A percentile compares a stretch with the other conserved stretches of the same genome.
phyloP scores from a whole-genome alignment of 2,329 filamentous ascomycete genomes.

The Graphiopsis chlorocephala region DNA sequence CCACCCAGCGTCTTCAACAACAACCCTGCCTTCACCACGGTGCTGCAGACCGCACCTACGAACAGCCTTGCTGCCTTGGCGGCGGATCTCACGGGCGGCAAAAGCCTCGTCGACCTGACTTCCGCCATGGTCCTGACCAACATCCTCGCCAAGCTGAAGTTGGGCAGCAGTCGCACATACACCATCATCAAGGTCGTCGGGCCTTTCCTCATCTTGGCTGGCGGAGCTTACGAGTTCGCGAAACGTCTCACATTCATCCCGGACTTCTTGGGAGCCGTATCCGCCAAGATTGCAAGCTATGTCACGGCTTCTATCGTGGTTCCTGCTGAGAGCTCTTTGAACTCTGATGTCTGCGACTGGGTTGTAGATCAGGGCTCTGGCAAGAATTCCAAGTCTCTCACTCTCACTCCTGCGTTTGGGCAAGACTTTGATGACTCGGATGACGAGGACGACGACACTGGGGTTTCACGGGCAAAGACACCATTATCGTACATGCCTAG shows the following conservation, averaged over 20 bases:
- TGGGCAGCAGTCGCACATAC: neutral
- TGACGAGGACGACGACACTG: neutral
- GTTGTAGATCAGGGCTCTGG: neutral
- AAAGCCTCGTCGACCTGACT: neutral
- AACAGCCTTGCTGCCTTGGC: neutral
- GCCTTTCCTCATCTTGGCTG: neutral
- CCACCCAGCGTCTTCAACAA: neutral
- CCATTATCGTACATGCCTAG: constrained; percentile 28
- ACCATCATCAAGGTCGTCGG: constrained; percentile 1
- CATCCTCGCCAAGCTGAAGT: neutral
- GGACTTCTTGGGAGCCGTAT: neutral
- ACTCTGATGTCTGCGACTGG: neutral
- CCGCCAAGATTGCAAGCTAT: neutral
- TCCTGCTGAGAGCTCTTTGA: neutral
- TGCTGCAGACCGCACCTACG: neutral
- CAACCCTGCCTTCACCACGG: neutral
- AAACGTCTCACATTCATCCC: neutral
- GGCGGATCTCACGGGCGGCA: constrained; percentile 1
- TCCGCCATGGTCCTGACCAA: constrained; percentile 1
- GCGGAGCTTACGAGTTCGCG: neutral
- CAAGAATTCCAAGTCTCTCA: neutral
- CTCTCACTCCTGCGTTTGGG: neutral
- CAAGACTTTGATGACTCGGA: neutral
- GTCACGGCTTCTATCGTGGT: neutral
- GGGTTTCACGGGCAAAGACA: neutral